These are phyloP conservation scores for Moricandia moricandioides DNA, from an alignment of 345 rosid species.

Conservation along the genomic window DNA sequence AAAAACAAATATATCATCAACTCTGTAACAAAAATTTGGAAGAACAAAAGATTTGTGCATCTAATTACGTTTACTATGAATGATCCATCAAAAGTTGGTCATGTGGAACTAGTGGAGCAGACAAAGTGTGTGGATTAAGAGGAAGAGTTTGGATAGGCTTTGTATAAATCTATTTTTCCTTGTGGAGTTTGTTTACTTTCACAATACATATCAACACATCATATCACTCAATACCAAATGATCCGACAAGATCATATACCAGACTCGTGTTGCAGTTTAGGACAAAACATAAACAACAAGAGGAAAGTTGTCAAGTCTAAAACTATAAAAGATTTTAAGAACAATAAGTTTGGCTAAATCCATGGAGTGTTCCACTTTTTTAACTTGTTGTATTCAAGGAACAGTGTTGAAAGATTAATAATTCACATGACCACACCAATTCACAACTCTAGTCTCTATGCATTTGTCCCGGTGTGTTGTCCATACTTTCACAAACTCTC, in stretches of 20 bases:
- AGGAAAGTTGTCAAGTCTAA: slow-evolving; percentile 18
- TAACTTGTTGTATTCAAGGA: slow-evolving; percentile 9
- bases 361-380: slow-evolving; percentile 21
- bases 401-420: slow-evolving; percentile 23
- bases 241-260: slow-evolving; percentile 27
- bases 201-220: background rate
- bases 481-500: slow-evolving; percentile 33
- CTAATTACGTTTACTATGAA: background rate
- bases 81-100: background rate
- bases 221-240: slow-evolving; percentile 23
- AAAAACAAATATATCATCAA: background rate
- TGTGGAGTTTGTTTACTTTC: slow-evolving; percentile 43
- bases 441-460: slow-evolving; percentile 34
- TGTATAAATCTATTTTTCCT: slow-evolving; percentile 43
- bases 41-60: background rate
- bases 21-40: background rate
- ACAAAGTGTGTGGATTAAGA: slow-evolving; percentile 16
- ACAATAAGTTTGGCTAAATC: slow-evolving; percentile 28
- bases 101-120: slow-evolving; percentile 12
- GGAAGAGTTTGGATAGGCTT: slow-evolving; percentile 18
- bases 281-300: slow-evolving; percentile 37
- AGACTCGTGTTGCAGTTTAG: slow-evolving; percentile 18
- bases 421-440: slow-evolving; percentile 33
- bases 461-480: slow-evolving; percentile 37
- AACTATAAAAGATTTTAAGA: slow-evolving; percentile 4